Base-by-base conservation (phyloP, 140 eudicot genomes). In the Erigeron philadelphicus region DNA sequence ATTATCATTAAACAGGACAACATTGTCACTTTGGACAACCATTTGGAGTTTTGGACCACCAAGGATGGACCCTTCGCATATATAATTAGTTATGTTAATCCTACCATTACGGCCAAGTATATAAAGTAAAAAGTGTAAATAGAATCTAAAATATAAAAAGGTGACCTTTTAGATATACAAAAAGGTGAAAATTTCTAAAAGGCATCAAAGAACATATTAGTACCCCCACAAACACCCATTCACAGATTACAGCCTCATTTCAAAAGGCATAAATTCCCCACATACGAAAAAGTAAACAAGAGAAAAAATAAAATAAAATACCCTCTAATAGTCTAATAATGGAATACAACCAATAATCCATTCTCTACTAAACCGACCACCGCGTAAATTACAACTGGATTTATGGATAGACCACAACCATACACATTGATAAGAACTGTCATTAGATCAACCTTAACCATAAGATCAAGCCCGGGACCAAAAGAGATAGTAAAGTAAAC, bases 221-320 rank as follows among this genome's bases (percentile, higher is more conserved):
- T 68, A 47, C 25, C 72, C 82, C 82, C 80, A 80, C 74, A 65
- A 76, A 63, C 68, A 48, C 66, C 16, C 84, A 75, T 75, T 75
- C 82, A 72, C 64, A 70, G 63, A 79, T 67, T 59, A 53, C 75
- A 75, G 46, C 83, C 84, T 75, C 76, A 48, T 65, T 64, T 59
- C 54, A 79, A 79, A 76, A 76, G 88, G 96, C 86, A 88, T 85
- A 71, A 66, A 79, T 81, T 84, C 87, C 88, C 87, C 82, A 67
- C 83, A 61, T 69, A 71, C 68, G 25, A 71, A 57, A 66, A 56
- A 68, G 66, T 74, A 61, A 38, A 64, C 21, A 67, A 63, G 47
- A 70, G 76, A 78, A 65, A 66, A 60, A 78, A 70, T n/a, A n/a
- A n/a, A n/a, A n/a, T n/a, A 54, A 65, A 73, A 64, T 41, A 62